These are phyloP conservation scores for Boletus vinaceobasis DNA, from an alignment of 768 basidiomycete genomes.

Conservation along the genomic window DNA sequence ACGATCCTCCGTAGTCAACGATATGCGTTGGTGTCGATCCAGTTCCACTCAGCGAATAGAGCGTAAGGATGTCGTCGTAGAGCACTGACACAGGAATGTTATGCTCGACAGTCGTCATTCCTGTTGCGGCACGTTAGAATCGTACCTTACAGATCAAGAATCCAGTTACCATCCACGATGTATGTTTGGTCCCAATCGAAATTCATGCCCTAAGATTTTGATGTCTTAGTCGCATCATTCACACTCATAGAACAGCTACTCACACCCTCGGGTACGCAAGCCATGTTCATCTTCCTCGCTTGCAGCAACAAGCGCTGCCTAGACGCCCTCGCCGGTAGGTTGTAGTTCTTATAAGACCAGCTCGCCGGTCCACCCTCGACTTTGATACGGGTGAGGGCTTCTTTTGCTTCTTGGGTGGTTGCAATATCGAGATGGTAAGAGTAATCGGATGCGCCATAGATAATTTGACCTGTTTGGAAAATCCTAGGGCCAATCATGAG, in stretches of 20 bases:
- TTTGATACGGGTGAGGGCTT: conserved; percentile 65
- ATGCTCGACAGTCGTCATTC: conserved; percentile 77
- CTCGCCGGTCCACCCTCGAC: conserved; percentile 67
- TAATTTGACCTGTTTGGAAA: conserved; percentile 63
- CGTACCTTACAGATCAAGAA: background rate
- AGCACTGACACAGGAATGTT: conserved; percentile 60
- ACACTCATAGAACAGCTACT: conserved; percentile 13
- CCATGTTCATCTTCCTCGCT: conserved; percentile 61
- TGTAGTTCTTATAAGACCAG: conserved; percentile 79
- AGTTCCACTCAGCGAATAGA: conserved; percentile 66
- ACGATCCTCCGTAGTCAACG: conserved; percentile 73
- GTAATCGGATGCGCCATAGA: conserved; percentile 45
- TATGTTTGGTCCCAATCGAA: conserved; percentile 78
- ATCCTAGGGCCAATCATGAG: conserved; percentile 68
- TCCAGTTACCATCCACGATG: conserved; percentile 63
- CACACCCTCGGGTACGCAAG: conserved; percentile 69
- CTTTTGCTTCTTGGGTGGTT: conserved; percentile 57
- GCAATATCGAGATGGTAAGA: conserved; percentile 65
- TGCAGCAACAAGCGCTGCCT: conserved; percentile 62
- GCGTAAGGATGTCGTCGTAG: conserved; percentile 62
- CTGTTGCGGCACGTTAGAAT: conserved; percentile 30
- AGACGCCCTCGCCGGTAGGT: conserved; percentile 64
- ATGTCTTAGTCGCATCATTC: background rate
- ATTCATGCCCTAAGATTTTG: conserved; percentile 55
- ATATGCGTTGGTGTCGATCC: conserved; percentile 72